Evolutionary conservation across 1,284 basidiomycete species (phyloP).

Genomic region (Boletus hoseneyae): DNA sequence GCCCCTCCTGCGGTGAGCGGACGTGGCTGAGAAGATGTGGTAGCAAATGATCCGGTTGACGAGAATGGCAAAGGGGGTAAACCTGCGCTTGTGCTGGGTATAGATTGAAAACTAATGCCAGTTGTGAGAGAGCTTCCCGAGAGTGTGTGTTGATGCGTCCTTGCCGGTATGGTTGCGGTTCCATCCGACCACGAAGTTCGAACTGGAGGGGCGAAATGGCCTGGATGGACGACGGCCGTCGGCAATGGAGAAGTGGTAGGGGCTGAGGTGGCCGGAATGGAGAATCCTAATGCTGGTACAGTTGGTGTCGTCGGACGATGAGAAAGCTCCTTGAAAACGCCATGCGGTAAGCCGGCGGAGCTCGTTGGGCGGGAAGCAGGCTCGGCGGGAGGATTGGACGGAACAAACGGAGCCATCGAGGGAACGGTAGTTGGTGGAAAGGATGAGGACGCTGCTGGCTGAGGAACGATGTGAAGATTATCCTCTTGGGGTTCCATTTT

Average conservation of each 20-base stretch:
- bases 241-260: conserved; percentile 23
- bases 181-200: conserved; percentile 32
- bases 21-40: conserved; percentile 26
- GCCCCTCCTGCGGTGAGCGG: conserved; percentile 19
- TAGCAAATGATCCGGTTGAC: conserved; percentile 31
- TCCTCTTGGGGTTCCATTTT: conserved; percentile 71
- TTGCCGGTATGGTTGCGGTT: conserved; percentile 24
- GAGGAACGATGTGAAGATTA: conserved; percentile 28
- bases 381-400: conserved; percentile 32
- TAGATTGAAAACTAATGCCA: conserved; percentile 33
- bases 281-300: conserved; percentile 21
- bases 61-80: conserved; percentile 33
- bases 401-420: conserved; percentile 24
- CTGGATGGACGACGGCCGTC: conserved; percentile 18
- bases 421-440: conserved; percentile 25
- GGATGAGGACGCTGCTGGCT: conserved; percentile 26
- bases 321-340: conserved; percentile 26
- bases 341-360: conserved; percentile 35
- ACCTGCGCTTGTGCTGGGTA: conserved; percentile 31
- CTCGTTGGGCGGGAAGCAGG: conserved; percentile 43
- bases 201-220: conserved; percentile 24
- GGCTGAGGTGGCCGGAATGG: conserved; percentile 16
- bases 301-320: conserved; percentile 26
- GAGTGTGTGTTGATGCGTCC: conserved; percentile 35
- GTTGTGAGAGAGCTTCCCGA: conserved; percentile 35